Conservation (phyloP, 176 grass and related monocot genomes). For the Ensete glaucum region DNA sequence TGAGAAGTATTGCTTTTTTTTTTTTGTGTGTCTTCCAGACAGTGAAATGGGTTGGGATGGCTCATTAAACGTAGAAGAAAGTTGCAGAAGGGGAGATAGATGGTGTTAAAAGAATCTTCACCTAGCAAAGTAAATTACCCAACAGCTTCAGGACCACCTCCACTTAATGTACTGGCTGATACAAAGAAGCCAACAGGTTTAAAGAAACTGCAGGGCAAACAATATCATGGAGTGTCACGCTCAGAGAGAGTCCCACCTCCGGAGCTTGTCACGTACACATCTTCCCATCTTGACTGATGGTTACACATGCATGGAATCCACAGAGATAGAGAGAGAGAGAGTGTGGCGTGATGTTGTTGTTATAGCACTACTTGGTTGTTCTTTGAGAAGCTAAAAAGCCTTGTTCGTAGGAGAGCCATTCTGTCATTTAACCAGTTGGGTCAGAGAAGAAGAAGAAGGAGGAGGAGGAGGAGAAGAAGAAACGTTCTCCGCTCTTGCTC, state of each 20-base stretch:
- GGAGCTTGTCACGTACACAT: constrained; percentile 77
- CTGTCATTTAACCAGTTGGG: too few relatives aligned
- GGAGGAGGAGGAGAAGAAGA: too few relatives aligned
- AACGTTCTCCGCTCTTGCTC: too few relatives aligned
- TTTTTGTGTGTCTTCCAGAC: too few relatives aligned
- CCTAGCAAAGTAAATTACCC: too few relatives aligned
- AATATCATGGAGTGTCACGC: constrained; percentile 20
- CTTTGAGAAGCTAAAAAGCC: constrained; percentile 73
- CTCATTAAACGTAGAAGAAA: too few relatives aligned
- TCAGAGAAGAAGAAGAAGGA: background rate
- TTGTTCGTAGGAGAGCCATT: too few relatives aligned
- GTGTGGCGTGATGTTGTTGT: constrained; percentile 12
- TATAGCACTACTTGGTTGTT: constrained; percentile 77
- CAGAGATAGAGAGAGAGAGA: constrained; percentile 36
- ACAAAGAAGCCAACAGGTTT: constrained; percentile 96
- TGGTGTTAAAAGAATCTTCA: too few relatives aligned
- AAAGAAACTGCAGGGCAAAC: constrained; percentile 67
- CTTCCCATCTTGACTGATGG: constrained; percentile 55
- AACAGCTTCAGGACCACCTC: too few relatives aligned
- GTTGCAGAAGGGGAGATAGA: too few relatives aligned
- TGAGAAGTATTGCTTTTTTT: too few relatives aligned
- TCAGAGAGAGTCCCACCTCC: constrained; percentile 23
- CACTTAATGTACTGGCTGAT: constrained; percentile 14
- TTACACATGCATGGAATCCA: constrained; percentile 85
- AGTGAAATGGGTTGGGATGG: too few relatives aligned